Evolutionary conservation across 1,139 yeast genomes (phyloP).

Genomic region (Candida tunisiensis): DNA sequence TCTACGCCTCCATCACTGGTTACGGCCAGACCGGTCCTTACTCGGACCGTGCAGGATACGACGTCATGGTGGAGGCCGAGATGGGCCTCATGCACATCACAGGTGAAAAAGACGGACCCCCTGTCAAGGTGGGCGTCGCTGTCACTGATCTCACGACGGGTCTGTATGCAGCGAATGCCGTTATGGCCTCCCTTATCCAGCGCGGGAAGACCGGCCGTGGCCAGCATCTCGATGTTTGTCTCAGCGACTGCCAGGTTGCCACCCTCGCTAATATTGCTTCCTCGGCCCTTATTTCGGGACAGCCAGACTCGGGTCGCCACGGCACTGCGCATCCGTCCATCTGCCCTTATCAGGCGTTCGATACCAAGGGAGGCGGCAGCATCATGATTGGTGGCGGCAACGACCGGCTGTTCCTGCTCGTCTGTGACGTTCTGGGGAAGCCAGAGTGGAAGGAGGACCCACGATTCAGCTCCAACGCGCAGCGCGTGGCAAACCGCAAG

Average conservation of each 20-base stretch:
- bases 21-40: conserved; percentile 24
- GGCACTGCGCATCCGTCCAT: conserved; percentile 28
- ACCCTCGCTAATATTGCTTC: conserved; percentile 25
- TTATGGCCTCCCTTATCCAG: conserved; percentile 22
- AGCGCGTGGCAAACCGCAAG: conserved; percentile 20
- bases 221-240: conserved; percentile 21
- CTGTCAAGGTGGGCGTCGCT: conserved; percentile 28
- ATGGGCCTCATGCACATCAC: conserved; percentile 29
- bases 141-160: conserved; percentile 27
- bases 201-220: conserved; percentile 19
- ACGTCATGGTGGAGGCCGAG: conserved; percentile 30
- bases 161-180: conserved; percentile 22
- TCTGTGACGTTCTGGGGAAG: conserved; percentile 19
- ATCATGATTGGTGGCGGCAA: conserved; percentile 28
- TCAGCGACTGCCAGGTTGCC: conserved; percentile 25
- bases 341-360: conserved; percentile 26
- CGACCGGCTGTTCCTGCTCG: conserved; percentile 19
- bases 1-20: conserved; percentile 25
- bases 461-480: conserved; percentile 19
- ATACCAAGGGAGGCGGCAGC: conserved; percentile 20
- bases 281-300: conserved; percentile 22
- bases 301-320: conserved; percentile 23
- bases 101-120: conserved; percentile 24
- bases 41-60: conserved; percentile 23
- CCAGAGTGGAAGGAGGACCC: conserved; percentile 22